phyloP scores from a whole-genome alignment of 148 eudicot species.

The Arbutus unedo region DNA sequence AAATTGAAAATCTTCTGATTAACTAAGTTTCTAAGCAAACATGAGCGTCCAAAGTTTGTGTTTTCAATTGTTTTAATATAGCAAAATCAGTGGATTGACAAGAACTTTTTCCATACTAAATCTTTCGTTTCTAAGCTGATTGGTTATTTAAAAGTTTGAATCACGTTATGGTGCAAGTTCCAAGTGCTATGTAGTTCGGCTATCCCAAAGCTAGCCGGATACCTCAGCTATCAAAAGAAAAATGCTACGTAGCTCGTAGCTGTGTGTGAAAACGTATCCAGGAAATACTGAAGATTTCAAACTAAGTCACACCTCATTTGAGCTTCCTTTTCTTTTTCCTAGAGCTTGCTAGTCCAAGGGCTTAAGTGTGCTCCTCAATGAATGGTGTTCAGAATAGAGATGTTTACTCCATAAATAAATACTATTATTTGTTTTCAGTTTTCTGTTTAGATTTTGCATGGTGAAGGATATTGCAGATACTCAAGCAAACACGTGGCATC shows the following conservation, averaged over 20 bases:
- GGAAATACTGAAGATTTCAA: not conserved
- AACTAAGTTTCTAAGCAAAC: not conserved
- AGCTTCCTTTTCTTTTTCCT: not conserved
- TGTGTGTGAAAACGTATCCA: not conserved
- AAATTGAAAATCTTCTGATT: not conserved
- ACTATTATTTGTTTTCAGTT: not conserved
- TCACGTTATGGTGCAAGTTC: not conserved
- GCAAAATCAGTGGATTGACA: not conserved
- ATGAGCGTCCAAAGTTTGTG: not conserved
- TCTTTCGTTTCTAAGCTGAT: not conserved
- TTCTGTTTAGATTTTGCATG: not conserved
- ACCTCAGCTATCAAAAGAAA: no score
- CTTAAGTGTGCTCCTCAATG: not conserved
- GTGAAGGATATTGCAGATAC: not conserved
- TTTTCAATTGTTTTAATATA: not conserved
- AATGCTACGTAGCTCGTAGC: not conserved
- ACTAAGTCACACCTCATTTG: not conserved
- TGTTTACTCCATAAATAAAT: not conserved
- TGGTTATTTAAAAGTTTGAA: not conserved
- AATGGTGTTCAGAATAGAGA: not conserved
- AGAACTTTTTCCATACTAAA: not conserved
- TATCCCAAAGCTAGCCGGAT: no score
- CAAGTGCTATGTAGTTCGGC: not conserved
- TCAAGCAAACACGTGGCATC: not conserved
- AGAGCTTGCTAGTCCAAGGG: not conserved